Evolutionary conservation across 495 filamentous ascomycete species (phyloP), one percentile per base, ranked within the genome.

Genomic region (Xylaria intraflava): DNA sequence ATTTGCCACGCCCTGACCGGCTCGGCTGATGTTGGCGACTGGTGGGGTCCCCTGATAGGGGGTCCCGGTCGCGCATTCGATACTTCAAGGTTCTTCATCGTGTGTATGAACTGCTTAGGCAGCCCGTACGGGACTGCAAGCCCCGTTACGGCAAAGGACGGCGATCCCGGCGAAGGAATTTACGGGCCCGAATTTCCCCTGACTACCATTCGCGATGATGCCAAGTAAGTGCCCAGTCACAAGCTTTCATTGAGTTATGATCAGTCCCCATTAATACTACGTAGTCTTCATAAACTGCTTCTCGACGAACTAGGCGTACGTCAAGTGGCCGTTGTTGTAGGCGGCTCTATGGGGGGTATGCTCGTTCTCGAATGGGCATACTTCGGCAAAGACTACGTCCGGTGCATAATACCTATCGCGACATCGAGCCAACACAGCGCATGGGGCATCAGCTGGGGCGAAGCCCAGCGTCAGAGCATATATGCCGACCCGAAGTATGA

Each of bases 361-460:
- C 82, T 96, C 42, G 90, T 92, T 0, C 77, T 98, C 17, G 93
- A 98, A 69, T 98, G 94, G 78, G 88, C 93, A 42, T 98, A 94
- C 71, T 89, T 96, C 63, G 93, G 93, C 53, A 87, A 87, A 65
- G 88, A 95, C 59, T 96, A 96, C 62, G 91, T 98, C 26, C 85
- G 87, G 30, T 80, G 83, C 38, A 88, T 98, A 65, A 86, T 97
- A 24, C 89, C 93, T 3, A 94, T 98, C 59, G 93, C 93, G 23
- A 97, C 93, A 17, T 96, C 92, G 5, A 88, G 89, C 46, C 82
- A 89, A 10, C 93, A 97, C 65, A 95, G 90, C 56, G 93, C 93
- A n/a, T 98, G 93, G 93, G 89, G 93, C 36, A 98, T 98, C 61
- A 95, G 90, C 69, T 97, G 93, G 93, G 91, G 93, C 38, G 93